Evolutionary conservation across 768 basidiomycete genomes (phyloP).

Genomic region (Rossbeevera mucosa): DNA sequence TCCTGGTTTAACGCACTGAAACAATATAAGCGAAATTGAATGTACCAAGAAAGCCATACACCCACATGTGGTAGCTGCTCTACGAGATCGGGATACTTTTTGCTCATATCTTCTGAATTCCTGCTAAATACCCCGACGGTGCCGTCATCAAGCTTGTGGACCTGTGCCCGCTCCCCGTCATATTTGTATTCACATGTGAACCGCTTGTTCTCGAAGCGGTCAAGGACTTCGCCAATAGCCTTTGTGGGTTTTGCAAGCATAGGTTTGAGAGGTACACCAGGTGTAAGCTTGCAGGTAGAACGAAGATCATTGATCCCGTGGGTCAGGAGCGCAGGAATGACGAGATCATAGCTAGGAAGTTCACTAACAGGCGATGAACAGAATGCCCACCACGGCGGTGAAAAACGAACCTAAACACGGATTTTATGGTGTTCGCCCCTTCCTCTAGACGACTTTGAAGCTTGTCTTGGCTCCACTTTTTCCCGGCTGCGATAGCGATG

Average conservation of each 20-base stretch:
- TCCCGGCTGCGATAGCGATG: constrained; percentile 45
- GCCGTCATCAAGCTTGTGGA: constrained; percentile 81
- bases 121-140: constrained; percentile 89
- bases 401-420: constrained; percentile 77
- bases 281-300: constrained; percentile 83
- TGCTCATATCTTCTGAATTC: constrained; percentile 99
- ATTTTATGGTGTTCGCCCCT: constrained; percentile 72
- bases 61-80: constrained; percentile 83
- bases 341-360: constrained; percentile 86
- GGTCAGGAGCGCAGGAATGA: constrained; percentile 85
- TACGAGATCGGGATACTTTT: constrained; percentile 98
- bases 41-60: neutral
- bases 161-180: constrained; percentile 96
- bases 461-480: constrained; percentile 72
- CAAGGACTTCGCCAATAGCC: constrained; percentile 95
- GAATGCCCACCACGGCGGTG: neutral
- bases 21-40: constrained; percentile 1
- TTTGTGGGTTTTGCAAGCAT: constrained; percentile 99
- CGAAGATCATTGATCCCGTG: constrained; percentile 67
- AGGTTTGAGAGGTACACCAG: constrained; percentile 94
- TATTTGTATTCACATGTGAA: constrained; percentile 99
- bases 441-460: constrained; percentile 70
- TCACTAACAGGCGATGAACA: constrained; percentile 51
- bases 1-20: constrained; percentile 76
- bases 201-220: constrained; percentile 89